A percentile compares a stretch with the other conserved stretches of the same genome.
These are phyloP conservation scores for Flaveria robusta DNA, from an alignment of 129 eudicot species.

Conservation along the genomic window DNA sequence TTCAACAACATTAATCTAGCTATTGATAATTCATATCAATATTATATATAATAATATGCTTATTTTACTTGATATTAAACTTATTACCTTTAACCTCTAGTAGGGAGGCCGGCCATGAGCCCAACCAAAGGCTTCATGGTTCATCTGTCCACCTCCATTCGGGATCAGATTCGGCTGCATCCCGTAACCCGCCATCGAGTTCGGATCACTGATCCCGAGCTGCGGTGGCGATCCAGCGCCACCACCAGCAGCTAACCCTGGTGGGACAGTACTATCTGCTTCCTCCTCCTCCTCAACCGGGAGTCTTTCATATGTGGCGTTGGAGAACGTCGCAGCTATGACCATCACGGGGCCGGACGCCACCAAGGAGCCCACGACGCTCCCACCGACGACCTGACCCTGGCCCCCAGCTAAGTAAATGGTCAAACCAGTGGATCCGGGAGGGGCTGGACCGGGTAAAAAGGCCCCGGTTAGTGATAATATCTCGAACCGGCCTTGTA, in stretches of 20 bases:
- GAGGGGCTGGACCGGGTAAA: slow-evolving; percentile 58
- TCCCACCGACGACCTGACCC: slow-evolving; percentile 61
- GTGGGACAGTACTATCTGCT: slow-evolving; percentile 34
- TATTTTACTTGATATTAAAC: background rate
- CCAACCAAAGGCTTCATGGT: slow-evolving; percentile 64
- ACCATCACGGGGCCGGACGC: slow-evolving; percentile 64
- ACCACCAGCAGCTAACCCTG: slow-evolving; percentile 31
- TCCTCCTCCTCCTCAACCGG: slow-evolving; percentile 59
- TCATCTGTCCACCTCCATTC: slow-evolving; percentile 54
- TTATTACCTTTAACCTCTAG: slow-evolving; percentile 30
- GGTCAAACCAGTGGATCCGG: slow-evolving; percentile 55
- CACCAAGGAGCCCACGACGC: slow-evolving; percentile 50
- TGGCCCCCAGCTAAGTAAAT: slow-evolving; percentile 54
- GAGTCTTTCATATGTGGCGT: slow-evolving; percentile 53
- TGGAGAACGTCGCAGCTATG: slow-evolving; percentile 56
- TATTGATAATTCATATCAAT: slow-evolving; percentile 19
- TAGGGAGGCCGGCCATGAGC: slow-evolving; percentile 58
- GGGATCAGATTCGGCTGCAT: slow-evolving; percentile 48
- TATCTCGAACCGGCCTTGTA: slow-evolving; percentile 58
- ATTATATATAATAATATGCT: slow-evolving; percentile 9
- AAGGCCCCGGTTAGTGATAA: slow-evolving; percentile 51
- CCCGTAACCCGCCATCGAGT: slow-evolving; percentile 34
- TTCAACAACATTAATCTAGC: slow-evolving; percentile 11
- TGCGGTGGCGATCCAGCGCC: slow-evolving; percentile 42
- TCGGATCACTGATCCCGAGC: slow-evolving; percentile 34